phyloP scores from a whole-genome alignment of 208 protist species.

The Wallacemonas rigidus region DNA sequence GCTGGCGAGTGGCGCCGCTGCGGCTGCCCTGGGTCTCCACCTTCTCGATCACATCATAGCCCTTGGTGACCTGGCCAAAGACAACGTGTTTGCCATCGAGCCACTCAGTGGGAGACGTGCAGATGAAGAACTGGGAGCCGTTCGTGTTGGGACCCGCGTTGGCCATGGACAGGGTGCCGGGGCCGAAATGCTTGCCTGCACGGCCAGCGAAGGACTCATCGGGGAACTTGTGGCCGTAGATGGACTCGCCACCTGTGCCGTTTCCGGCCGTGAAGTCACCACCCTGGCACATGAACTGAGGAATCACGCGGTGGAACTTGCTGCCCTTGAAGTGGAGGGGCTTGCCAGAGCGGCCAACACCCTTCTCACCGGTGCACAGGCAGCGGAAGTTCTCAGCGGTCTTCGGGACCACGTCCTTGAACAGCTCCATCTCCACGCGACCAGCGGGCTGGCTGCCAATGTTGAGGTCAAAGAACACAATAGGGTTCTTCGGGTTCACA shows the following conservation, averaged over 20 bases:
- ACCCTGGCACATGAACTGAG: slow-evolving; percentile 65
- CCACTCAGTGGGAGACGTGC: slow-evolving; percentile 74
- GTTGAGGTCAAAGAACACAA: slow-evolving; percentile 54
- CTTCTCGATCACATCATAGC: slow-evolving; percentile 83
- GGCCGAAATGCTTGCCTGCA: slow-evolving; percentile 66
- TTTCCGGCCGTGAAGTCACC: slow-evolving; percentile 61
- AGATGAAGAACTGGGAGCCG: slow-evolving; percentile 94
- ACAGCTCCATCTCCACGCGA: slow-evolving; percentile 56
- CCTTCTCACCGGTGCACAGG: slow-evolving; percentile 67
- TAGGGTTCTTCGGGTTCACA: slow-evolving; percentile 79
- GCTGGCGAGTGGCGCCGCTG: slow-evolving; percentile 49
- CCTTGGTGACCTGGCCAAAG: slow-evolving; percentile 93
- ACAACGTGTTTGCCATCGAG: slow-evolving; percentile 97
- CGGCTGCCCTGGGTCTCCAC: slow-evolving; percentile 81
- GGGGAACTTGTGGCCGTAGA: slow-evolving; percentile 59
- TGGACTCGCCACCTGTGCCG: slow-evolving; percentile 65
- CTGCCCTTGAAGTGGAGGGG: slow-evolving; percentile 27
- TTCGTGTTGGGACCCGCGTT: slow-evolving; percentile 94
- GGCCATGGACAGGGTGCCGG: slow-evolving; percentile 89
- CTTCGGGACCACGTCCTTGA: slow-evolving; percentile 54
- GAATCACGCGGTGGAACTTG: slow-evolving; percentile 62
- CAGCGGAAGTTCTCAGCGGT: slow-evolving; percentile 70
- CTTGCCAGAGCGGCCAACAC: slow-evolving; percentile 41
- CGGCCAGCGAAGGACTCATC: slow-evolving; percentile 59
- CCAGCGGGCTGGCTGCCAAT: slow-evolving; percentile 40